Evolutionary conservation across 2,329 filamentous ascomycete genomes (phyloP), one percentile per base, ranked within the genome.

Genomic region (Escovopsis sp.): DNA sequence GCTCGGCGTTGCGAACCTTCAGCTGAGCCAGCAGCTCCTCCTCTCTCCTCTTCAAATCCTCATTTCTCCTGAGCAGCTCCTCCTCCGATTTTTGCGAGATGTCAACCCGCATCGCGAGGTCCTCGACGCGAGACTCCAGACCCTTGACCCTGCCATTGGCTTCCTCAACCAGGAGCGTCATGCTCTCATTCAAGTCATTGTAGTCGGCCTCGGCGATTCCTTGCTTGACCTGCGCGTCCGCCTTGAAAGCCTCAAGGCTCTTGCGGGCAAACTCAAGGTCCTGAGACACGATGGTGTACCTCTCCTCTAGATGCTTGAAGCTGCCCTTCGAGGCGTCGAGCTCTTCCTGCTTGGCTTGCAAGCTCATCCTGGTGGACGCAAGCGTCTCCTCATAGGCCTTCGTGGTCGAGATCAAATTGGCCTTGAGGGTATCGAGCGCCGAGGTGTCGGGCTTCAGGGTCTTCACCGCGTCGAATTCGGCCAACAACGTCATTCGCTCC

Each of bases 1-100:
- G 59, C 54, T 78, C 72, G 28, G 72, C 72, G 29, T 77, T 71
- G 58, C 71, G 75, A 35, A 77, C 68, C 57, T 70, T 74, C 43
- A 72, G 57, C 48, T 68, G 68, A 26, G 69, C 67, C 44, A 67
- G 61, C 48, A 68, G 48, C 44, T 70, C 62, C 36, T 63, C 62
- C 21, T 64, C 48, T 53, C 60, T 65, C 54, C 57, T 64, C 44
- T 67, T 61, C 48, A 68, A 49, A 44, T 70, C 62, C 36, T 63
- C 62, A 21, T 63, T 48, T 53, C 60, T 65, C 53, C 57, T 64
- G 41, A 59, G 58, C 36, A 58, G 59, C 39, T 71, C 64, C 41
- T 10, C 28, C 10, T 31, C 28, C 13, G 7, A 2, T 15, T 10
- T 31, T 15, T 31, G 28, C 6, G 14, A n/a, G 17, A 16, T 31